Percentiles rank a stretch among this genome's conserved stretches.
phyloP scores from a whole-genome alignment of 345 rosid genomes.

The Eucalyptus fibrosa region DNA sequence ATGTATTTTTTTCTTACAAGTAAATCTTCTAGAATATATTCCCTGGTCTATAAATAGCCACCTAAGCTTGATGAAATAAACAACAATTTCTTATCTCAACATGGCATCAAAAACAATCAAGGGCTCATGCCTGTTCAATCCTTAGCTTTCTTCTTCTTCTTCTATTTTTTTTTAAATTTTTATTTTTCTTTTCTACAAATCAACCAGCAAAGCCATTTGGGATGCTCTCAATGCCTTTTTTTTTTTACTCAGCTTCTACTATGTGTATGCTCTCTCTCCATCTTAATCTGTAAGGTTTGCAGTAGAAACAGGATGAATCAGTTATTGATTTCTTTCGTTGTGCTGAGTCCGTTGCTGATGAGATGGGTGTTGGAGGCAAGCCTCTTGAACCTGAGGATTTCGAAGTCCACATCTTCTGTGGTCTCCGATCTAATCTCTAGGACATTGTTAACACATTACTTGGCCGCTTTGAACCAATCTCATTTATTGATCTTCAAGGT shows the following conservation, averaged over 20 bases:
- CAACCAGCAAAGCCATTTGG: neutral
- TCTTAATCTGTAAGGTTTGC: neutral
- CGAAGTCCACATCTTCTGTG: neutral
- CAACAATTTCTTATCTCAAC: neutral
- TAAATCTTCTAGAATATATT: too few relatives aligned
- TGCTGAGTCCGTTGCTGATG: neutral
- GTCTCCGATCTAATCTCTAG: neutral
- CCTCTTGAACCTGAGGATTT: neutral
- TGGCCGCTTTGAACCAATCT: neutral
- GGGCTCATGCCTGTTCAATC: neutral
- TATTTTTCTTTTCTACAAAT: too few relatives aligned
- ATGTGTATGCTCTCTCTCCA: neutral
- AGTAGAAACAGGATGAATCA: neutral
- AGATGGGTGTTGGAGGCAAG: neutral
- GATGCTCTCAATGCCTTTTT: neutral
- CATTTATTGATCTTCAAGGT: neutral
- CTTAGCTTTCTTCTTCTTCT: neutral
- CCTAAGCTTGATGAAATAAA: neutral
- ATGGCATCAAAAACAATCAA: accelerated
- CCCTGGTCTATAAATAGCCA: neutral
- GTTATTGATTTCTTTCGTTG: neutral
- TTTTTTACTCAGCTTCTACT: neutral
- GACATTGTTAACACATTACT: neutral
- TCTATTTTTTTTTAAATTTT: too few relatives aligned
- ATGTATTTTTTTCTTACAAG: too few relatives aligned